Evolutionary conservation across 1,284 basidiomycete species (phyloP), one percentile per base, ranked within the genome.

Genomic region (Neolentinus lepideus): DNA sequence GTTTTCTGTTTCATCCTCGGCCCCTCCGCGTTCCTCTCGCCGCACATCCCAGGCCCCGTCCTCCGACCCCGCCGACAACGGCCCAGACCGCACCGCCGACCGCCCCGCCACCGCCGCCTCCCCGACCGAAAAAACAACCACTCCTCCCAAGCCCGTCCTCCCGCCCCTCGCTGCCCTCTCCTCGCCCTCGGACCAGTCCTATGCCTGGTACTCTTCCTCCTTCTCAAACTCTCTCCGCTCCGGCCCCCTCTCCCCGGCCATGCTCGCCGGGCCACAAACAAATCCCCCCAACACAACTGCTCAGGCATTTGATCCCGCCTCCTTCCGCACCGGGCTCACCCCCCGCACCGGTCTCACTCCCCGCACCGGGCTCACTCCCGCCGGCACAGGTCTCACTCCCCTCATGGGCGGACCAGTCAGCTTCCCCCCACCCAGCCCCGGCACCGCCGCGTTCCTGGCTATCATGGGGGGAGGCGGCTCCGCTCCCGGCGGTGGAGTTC

Each of bases 241-340:
- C 0, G 95, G 95, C 3, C 95, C 94, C 1, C 83, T 98, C 38
- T 93, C 90, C 6, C 94, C 95, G 36, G 94, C 95, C 57, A 96
- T 98, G 91, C 86, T 98, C 57, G 86, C 91, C 31, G 94, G 91
- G 14, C 94, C 94, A 1, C 84, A 88, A 67, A 31, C 11, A 3
- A 65, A 61, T 61, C 64, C 57, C 61, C 60, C 61, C 65, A 64
- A 53, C 64, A 69, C 54, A 60, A 66, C 66, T 16, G 62, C 66
- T 46, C 65, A 69, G 29, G 64, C 68, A 56, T 95, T 92, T 66
- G 92, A 95, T 66, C 82, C 87, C 45, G 69, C 83, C 62, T 80
- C 83, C 9, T 92, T 93, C 67, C 84, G 89, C 46, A 81, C 88
- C 1, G 91, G 91, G 45, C 86, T 93, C 65, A 92, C 90, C 12